Conservation (phyloP, 345 rosid genomes). For the Fremontodendron californicum region DNA sequence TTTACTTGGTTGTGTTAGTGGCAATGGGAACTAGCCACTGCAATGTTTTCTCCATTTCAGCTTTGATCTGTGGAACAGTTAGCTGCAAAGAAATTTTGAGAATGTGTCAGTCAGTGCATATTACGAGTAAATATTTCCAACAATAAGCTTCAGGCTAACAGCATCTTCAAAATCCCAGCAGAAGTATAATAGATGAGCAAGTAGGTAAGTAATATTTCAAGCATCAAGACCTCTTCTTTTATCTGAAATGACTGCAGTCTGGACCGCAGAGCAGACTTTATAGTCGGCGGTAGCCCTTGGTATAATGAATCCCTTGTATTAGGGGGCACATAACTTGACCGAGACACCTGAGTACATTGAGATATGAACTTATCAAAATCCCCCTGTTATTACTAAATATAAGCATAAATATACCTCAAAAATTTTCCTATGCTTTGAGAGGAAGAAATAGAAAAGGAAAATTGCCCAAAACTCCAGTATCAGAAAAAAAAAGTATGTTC, state of each 20-base stretch:
- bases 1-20: conserved; percentile 86
- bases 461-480: neutral
- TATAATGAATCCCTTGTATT: conserved; percentile 92
- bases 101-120: neutral
- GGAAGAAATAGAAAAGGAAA: neutral
- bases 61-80: conserved; percentile 73
- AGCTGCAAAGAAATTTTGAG: conserved; percentile 43
- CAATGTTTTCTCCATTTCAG: conserved; percentile 91
- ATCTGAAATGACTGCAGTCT: conserved; percentile 61
- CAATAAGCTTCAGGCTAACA: neutral
- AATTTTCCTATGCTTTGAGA: neutral
- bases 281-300: conserved; percentile 85
- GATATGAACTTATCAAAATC: conserved; percentile 13
- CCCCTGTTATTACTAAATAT: neutral
- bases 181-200: neutral
- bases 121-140: conserved; percentile 15
- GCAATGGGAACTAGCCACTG: conserved; percentile 98
- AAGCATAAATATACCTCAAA: neutral
- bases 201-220: neutral
- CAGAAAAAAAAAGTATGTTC: neutral
- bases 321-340: conserved; percentile 90
- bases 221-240: conserved; percentile 65
- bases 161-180: neutral
- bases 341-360: conserved; percentile 62
- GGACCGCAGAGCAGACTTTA: conserved; percentile 78